Percentiles rank a stretch among this genome's conserved stretches.
phyloP scores from a whole-genome alignment of 192 early-diverging fungal genomes.

The Lobulomyces angularis region DNA sequence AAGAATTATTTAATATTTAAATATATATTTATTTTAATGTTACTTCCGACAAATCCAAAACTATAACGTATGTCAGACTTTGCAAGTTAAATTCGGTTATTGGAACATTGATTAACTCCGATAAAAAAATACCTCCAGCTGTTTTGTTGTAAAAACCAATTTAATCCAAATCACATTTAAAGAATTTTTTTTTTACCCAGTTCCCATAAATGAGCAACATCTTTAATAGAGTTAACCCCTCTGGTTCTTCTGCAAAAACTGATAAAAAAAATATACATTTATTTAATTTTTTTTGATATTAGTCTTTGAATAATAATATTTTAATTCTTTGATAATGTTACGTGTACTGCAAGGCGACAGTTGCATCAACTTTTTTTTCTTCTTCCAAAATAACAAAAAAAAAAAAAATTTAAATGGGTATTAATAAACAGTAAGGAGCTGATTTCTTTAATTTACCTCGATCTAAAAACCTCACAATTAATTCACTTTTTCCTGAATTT shows the following conservation, averaged over 20 bases:
- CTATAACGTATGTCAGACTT: conserved; percentile 24
- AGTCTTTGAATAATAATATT: too few relatives aligned
- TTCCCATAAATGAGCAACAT: conserved; percentile 41
- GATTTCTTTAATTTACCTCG: conserved; percentile 15
- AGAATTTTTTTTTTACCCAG: conserved; percentile 14
- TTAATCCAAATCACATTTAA: background rate
- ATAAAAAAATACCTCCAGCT: conserved; percentile 31
- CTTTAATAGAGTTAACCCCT: conserved; percentile 28
- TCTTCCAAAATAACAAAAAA: background rate
- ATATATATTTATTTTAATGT: background rate
- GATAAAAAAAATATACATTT: conserved; percentile 5
- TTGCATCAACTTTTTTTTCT: conserved; percentile 32
- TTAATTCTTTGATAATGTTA: conserved; percentile 11
- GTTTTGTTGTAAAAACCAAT: background rate
- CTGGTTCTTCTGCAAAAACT: conserved; percentile 19
- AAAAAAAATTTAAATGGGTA: conserved; percentile 5
- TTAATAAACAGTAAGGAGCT: background rate
- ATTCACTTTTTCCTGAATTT: conserved; percentile 22
- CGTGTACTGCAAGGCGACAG: conserved; percentile 38
- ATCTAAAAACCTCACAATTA: conserved; percentile 35
- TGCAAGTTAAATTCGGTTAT: conserved; percentile 36
- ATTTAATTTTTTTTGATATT: background rate
- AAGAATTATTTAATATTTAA: background rate
- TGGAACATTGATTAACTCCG: conserved; percentile 29
- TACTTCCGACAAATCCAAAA: conserved; percentile 32